Evolutionary conservation across 345 rosid species (phyloP).

Genomic region (Hypericum perforatum): DNA sequence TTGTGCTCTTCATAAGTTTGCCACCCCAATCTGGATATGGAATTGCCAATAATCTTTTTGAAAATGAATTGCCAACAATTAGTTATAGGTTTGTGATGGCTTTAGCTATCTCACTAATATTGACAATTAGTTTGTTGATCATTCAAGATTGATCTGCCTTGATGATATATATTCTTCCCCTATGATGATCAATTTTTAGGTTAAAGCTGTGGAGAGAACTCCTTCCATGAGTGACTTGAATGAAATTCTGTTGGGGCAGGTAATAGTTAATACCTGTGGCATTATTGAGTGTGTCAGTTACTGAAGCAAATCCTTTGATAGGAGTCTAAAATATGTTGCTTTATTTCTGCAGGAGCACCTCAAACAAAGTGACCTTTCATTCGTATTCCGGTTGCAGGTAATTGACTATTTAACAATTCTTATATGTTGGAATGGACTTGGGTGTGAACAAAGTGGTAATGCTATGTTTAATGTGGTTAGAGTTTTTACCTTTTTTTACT

Average conservation of each 20-base stretch:
- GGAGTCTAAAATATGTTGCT: constrained; percentile 11
- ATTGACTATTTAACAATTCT: constrained; percentile 2
- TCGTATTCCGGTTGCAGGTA: constrained; percentile 94
- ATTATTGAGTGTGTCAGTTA: not conserved
- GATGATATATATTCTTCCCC: not conserved
- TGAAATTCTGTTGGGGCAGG: constrained; percentile 90
- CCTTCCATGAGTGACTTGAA: constrained; percentile 95
- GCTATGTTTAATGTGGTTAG: not conserved
- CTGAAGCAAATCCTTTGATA: not conserved
- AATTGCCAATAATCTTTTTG: too few species aligned
- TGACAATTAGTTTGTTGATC: not conserved
- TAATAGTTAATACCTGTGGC: constrained; percentile 17
- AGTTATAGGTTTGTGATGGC: too few species aligned
- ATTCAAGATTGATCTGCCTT: constrained; percentile 6
- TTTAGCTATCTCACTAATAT: too few species aligned
- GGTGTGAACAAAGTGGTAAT: not conserved
- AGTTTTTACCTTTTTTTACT: not conserved
- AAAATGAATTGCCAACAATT: too few species aligned
- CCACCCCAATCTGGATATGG: too few species aligned
- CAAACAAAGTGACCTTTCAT: constrained; percentile 81
- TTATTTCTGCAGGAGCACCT: constrained; percentile 66
- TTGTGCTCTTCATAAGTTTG: too few species aligned
- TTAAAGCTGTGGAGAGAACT: constrained; percentile 78
- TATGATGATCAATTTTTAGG: constrained; percentile 39
- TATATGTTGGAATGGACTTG: too few species aligned